Evolutionary conservation across 352 stramenopile species (phyloP), one percentile per base, ranked within the genome.

Genomic region (Phytopythium sindhum): DNA sequence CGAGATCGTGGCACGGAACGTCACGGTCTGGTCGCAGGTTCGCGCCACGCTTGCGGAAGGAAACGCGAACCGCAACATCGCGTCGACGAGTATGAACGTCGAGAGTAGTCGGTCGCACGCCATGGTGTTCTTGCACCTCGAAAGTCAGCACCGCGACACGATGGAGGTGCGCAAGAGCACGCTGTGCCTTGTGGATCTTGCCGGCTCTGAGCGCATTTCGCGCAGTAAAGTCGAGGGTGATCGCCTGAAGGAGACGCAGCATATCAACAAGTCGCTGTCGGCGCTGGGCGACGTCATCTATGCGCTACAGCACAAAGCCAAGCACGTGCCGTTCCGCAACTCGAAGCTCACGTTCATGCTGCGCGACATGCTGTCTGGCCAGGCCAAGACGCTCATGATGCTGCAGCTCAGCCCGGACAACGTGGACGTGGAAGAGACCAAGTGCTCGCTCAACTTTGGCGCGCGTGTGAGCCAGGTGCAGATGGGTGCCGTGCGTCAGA

Each of bases 231-330:
- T 94, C 12, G 78, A 91, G 44, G 88, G 84, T 21, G 86, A 96
- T 35, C 83, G 85, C 0, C 72, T 99, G 44, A 97, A 98, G 63
- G 97, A 99, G 67, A 97, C 97, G 15, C 95, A 98, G 66, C 91
- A 98, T 69, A 99, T 99, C 70, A 99, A 99, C 89, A 99, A 99
- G 80, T 98, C 90, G 54, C 82, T 99, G 28, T 93, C 89, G 21
- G 97, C 97, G 42, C 83, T 99, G 24, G 96, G 96, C 44, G 97
- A 99, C 77, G 98, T 99, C 19, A 98, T 99, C 63, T 84, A 97
- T 45, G 90, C 88, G 42, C 76, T 97, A 31, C 86, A 96, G 64
- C 88, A 96, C 67, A 96, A 96, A 72, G 79, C 88, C 23, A 97
- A 96, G 60, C 96, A 99, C 78, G 87, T 97, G 10, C 95, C 94